Conservation (phyloP, 768 basidiomycete genomes). For the Cyclocybe cylindracea region DNA sequence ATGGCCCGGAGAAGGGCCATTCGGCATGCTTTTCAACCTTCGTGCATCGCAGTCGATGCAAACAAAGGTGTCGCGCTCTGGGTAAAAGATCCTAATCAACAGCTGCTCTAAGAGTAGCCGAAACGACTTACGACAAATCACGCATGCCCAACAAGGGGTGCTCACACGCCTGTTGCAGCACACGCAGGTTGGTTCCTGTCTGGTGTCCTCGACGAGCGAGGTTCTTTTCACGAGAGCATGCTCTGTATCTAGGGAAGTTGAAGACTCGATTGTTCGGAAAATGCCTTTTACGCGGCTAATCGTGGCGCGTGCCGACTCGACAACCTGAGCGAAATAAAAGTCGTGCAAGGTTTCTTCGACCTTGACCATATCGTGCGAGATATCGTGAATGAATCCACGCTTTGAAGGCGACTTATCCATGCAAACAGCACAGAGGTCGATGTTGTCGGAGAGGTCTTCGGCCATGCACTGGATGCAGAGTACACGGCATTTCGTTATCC, state of each 20-base stretch:
- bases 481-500: conserved; percentile 31
- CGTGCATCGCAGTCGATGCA: conserved; percentile 31
- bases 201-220: background rate
- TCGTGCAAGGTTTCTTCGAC: conserved; percentile 33
- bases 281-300: conserved; percentile 26
- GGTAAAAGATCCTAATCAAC: background rate
- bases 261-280: conserved; percentile 25
- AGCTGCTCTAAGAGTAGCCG: background rate
- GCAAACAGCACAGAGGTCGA: conserved; percentile 33
- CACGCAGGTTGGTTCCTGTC: conserved; percentile 14
- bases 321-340: conserved; percentile 25
- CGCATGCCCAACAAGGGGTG: conserved; percentile 28
- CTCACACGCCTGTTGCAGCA: conserved; percentile 20
- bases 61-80: conserved; percentile 31
- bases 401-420: conserved; percentile 28
- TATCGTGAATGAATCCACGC: conserved; percentile 30
- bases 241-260: background rate
- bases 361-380: conserved; percentile 32
- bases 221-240: background rate
- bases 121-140: conserved; percentile 19
- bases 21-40: conserved; percentile 5
- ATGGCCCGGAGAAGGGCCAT: conserved; percentile 20
- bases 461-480: conserved; percentile 34
- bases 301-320: conserved; percentile 24
- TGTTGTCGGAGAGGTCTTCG: conserved; percentile 33